Evolutionary conservation across 2,329 filamentous ascomycete genomes (phyloP), one percentile per base, ranked within the genome.

Genomic region (Diaporthe amygdali): DNA sequence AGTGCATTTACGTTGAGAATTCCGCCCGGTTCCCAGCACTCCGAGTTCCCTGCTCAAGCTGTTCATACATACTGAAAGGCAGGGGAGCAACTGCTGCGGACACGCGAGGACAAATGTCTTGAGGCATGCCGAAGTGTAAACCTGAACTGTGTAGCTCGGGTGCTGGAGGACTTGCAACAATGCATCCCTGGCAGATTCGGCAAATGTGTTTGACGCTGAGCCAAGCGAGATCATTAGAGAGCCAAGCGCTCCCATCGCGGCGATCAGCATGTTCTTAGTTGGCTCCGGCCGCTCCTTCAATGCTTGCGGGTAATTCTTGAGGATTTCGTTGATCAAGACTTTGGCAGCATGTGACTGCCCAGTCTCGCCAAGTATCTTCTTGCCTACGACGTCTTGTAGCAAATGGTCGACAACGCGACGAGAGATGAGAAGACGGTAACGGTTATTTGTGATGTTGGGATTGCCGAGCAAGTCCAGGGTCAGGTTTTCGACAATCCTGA

Each of bases 21-120:
- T 93, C 66, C 94, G 89, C 8, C 91, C 92, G 0, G 91, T 90
- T 17, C 88, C 89, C 8, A 98, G 87, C 52, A 96, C 88, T 34
- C 91, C 91, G 34, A 99, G 87, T 78, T 99, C 96, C 74, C 96
- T 89, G 73, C 91, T 94, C 72, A 99, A 88, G 79, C 94, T 98
- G 81, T 98, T 98, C 93, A 98, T 95, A 81, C 95, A 98, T 55
- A 98, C 94, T 0, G 96, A 97, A 22, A 98, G 90, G 74, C 95
- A 96, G 3, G 94, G 94, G 6, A 98, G 85, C 7, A 99, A 89
- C 78, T 98, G 96, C 75, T 97, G 94, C 5, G 96, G 96, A 76
- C 95, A 98, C 17, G 95, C 95, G 52, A 97, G 86, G 0, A 97
- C 94, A 77, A 98, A 96, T 0, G 89, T 90, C 76, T 96, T 94